These are phyloP conservation scores for Aureobasidium sp. DNA, from an alignment of 2,329 filamentous ascomycete genomes.

Conservation along the genomic window DNA sequence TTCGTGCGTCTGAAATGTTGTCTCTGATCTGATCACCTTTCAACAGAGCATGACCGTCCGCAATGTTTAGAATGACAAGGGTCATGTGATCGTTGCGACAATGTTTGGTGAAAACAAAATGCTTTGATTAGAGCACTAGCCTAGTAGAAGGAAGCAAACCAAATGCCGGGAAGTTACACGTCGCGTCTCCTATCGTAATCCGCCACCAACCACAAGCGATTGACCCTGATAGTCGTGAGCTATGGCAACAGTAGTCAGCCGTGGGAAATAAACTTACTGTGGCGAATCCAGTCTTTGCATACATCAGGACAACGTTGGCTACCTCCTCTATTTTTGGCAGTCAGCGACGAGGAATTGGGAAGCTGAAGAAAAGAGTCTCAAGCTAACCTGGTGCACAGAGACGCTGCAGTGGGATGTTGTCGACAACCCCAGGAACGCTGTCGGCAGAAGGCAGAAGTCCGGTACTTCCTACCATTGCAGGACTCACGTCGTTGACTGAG, in stretches of 20 bases:
- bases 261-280: not conserved
- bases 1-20: too few species aligned
- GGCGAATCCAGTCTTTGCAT: constrained; percentile 49
- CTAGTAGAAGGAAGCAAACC: not conserved
- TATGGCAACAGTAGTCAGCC: not conserved
- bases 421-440: constrained; percentile 48
- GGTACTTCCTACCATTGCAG: constrained; percentile 56
- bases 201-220: constrained; percentile 2
- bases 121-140: not conserved
- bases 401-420: constrained; percentile 53
- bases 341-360: not conserved
- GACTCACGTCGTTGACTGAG: constrained; percentile 61
- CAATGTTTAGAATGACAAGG: not conserved
- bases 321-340: constrained; percentile 41
- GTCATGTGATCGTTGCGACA: not conserved
- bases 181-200: not conserved
- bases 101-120: not conserved
- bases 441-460: constrained; percentile 53
- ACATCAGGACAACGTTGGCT: constrained; percentile 55
- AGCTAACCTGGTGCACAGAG: constrained; percentile 54
- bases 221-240: constrained; percentile 1
- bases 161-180: not conserved
- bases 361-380: not conserved
- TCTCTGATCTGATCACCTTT: too few species aligned
- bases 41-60: not conserved